These are phyloP conservation scores for Cladosporium sp. DNA, from an alignment of 2,329 filamentous ascomycete species.

Conservation along the genomic window DNA sequence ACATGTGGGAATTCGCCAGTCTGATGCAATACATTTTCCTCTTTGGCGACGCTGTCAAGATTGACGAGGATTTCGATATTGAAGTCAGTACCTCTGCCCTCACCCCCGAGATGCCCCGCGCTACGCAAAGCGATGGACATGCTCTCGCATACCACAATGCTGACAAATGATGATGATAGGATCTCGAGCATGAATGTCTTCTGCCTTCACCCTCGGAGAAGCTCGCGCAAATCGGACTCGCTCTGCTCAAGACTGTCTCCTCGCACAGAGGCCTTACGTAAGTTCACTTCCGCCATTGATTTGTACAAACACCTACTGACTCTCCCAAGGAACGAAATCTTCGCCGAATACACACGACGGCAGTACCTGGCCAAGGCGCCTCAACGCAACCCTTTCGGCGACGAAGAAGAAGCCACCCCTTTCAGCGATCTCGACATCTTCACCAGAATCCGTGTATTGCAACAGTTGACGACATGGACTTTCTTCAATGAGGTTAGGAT, in stretches of 20 bases:
- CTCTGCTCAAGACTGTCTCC: conserved; percentile 85
- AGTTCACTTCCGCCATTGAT: conserved; percentile 32
- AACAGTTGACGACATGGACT: conserved; percentile 85
- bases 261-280: conserved; percentile 91
- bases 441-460: conserved; percentile 75
- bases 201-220: conserved; percentile 67
- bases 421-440: conserved; percentile 81
- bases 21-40: conserved; percentile 89
- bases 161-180: conserved; percentile 49
- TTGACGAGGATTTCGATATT: conserved; percentile 81
- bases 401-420: conserved; percentile 63
- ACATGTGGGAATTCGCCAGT: conserved; percentile 94
- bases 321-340: conserved; percentile 65
- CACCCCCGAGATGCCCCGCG: conserved; percentile 14
- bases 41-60: conserved; percentile 84
- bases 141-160: conserved; percentile 15
- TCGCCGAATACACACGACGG: conserved; percentile 87
- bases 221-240: conserved; percentile 75
- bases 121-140: background rate
- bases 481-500: conserved; percentile 83
- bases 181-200: conserved; percentile 82
- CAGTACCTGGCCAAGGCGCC: conserved; percentile 83
- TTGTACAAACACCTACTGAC: conserved; percentile 13
- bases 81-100: conserved; percentile 57
- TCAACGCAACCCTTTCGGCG: conserved; percentile 76